Base-by-base conservation (phyloP, 2,329 filamentous ascomycete species). In the Hortaea werneckii region DNA sequence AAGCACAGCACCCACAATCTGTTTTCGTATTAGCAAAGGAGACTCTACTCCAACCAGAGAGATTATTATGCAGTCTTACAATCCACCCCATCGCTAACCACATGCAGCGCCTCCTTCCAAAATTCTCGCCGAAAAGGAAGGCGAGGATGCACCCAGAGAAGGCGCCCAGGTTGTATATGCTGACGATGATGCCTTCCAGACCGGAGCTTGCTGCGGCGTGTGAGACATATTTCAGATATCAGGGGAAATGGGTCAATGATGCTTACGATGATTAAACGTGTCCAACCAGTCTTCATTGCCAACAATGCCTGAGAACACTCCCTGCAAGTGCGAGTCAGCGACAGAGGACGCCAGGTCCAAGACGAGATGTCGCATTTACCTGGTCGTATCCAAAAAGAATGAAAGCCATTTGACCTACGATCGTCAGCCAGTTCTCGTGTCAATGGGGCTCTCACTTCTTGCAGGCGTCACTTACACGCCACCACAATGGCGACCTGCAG, bases 61-160 rank as follows among this genome's bases (percentile, higher is more conserved):
- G 20, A 12, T 20, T 3, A 35, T n/a, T 9, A 11, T 28, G 28
- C n/a, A 37, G n/a, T 45, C 56, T 47, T 40, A 60, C 66, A 40
- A 69, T 68, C 59, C 63, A 69, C 0, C 58, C 58, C 67, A 69
- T 69, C 4, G 66, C 66, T 28, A 68, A 58, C 65, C 65, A 68
- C 65, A 66, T 67, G 13, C 60, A 63, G 26, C 60, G 44, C 29
- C 64, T 56, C 27, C 66, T 47, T 1, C 66, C 66, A 1, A 62
- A 57, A 38, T 56, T 61, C 45, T 67, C 65, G 37, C 64, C 65
- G 7, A 62, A 59, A 2, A 65, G 46, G 49, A 68, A 67, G 2
- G 54, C 57, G 1, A 68, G 39, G 12, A 69, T 63, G 43, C 63
- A 67, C 29, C 66, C 66, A 0, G 56, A 56, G 43, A 67, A 67